These are phyloP conservation scores for Craspedostauros australis DNA, from an alignment of 108 stramenopile genomes.

Conservation along the genomic window DNA sequence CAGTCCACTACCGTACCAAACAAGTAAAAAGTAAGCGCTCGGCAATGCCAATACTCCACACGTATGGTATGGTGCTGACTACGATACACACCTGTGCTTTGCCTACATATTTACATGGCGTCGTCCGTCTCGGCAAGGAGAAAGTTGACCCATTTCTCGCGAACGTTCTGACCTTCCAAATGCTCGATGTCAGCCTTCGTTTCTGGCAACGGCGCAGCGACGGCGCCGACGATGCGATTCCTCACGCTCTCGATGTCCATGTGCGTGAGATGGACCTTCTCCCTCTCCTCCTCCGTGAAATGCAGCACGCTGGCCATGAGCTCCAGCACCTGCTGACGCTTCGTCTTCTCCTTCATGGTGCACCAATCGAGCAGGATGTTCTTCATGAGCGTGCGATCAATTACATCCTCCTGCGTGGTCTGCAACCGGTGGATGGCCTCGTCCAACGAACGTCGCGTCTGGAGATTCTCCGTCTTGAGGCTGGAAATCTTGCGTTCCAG, in stretches of 20 bases:
- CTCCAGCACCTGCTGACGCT: conserved; percentile 69
- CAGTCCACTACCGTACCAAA: too few relatives aligned
- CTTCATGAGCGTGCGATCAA: conserved; percentile 83
- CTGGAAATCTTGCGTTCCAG: conserved; percentile 41
- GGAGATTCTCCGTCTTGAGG: conserved; percentile 62
- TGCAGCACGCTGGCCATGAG: conserved; percentile 80
- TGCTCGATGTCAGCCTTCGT: conserved; percentile 66
- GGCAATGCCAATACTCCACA: too few relatives aligned
- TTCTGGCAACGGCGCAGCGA: conserved; percentile 73
- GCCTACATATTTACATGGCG: too few relatives aligned
- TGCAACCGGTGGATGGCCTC: conserved; percentile 84
- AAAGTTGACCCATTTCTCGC: conserved; percentile 84
- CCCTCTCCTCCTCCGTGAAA: conserved; percentile 84
- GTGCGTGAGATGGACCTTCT: conserved; percentile 56
- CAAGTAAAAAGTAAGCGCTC: too few relatives aligned
- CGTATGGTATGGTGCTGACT: too few relatives aligned
- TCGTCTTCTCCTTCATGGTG: conserved; percentile 46
- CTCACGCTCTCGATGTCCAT: conserved; percentile 19
- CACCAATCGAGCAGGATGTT: conserved; percentile 89
- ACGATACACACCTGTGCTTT: too few relatives aligned
- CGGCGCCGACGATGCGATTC: conserved; percentile 47
- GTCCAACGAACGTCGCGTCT: conserved; percentile 72
- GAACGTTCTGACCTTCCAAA: conserved; percentile 76
- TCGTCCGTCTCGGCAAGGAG: conserved; percentile 82
- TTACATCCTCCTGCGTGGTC: conserved; percentile 84